These are phyloP conservation scores for Clonostachys byssicola DNA, from an alignment of 2,329 filamentous ascomycete species.

Conservation along the genomic window DNA sequence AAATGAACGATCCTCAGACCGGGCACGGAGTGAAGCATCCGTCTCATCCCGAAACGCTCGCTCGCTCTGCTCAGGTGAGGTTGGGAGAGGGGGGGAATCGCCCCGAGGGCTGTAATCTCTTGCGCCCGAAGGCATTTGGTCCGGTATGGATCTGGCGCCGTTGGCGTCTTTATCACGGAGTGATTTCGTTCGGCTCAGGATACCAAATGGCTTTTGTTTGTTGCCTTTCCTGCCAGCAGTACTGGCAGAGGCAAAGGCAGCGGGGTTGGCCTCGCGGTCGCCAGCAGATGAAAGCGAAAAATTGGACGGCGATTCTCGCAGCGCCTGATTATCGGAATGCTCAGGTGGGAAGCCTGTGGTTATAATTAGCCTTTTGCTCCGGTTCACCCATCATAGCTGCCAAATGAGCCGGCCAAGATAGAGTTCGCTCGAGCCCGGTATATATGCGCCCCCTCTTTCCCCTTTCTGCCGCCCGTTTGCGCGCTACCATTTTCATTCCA, in stretches of 20 bases:
- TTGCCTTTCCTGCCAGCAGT: constrained; percentile 33
- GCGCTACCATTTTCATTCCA: no score
- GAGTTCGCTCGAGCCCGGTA: background rate
- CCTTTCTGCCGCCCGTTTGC: no score
- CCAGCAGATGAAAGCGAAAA: constrained; percentile 44
- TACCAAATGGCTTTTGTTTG: constrained; percentile 51
- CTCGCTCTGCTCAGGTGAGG: constrained; percentile 62
- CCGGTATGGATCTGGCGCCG: constrained; percentile 10
- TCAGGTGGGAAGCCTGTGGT: no score
- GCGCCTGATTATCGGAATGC: background rate
- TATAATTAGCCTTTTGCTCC: no score
- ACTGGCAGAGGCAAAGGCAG: constrained; percentile 7
- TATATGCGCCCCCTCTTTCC: no score
- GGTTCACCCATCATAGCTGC: background rate
- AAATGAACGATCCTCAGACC: constrained; percentile 64
- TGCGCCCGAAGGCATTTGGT: constrained; percentile 10
- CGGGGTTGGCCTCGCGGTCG: constrained; percentile 35
- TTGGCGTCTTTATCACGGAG: constrained; percentile 44
- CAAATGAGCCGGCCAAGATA: background rate
- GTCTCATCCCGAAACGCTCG: constrained; percentile 66
- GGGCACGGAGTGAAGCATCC: constrained; percentile 60
- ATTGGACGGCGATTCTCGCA: constrained; percentile 38
- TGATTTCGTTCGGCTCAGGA: constrained; percentile 47
- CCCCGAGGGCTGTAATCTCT: constrained; percentile 20
- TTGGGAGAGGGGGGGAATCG: constrained; percentile 40